These are phyloP conservation scores for Paralagenidium karlingii DNA, from an alignment of 352 stramenopile species.

Conservation along the genomic window DNA sequence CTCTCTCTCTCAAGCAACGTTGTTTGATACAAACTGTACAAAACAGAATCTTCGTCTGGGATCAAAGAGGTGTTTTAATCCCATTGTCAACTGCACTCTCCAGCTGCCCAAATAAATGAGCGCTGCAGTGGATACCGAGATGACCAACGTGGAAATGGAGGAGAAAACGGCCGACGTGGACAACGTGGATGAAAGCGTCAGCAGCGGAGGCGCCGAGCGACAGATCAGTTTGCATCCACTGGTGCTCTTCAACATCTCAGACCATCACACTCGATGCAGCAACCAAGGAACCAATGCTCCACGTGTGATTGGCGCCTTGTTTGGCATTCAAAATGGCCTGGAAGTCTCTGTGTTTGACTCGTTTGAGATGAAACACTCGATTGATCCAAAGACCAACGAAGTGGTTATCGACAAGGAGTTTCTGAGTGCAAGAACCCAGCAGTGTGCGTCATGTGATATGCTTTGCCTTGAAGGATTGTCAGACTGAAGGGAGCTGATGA, in stretches of 20 bases:
- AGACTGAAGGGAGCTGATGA: conserved; percentile 1
- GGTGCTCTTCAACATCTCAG: conserved; percentile 89
- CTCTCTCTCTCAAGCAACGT: too few species aligned
- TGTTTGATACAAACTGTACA: too few species aligned
- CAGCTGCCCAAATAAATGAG: too few species aligned
- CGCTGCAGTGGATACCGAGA: too few species aligned
- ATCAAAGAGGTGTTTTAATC: too few species aligned
- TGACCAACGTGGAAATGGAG: too few species aligned
- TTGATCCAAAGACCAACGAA: conserved; percentile 24
- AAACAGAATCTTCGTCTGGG: too few species aligned
- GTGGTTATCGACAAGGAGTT: conserved; percentile 80
- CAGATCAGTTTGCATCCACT: conserved; percentile 78
- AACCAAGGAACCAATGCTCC: conserved; percentile 41
- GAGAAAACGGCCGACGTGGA: too few species aligned
- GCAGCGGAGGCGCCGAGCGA: conserved; percentile 34
- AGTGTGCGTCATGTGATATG: conserved; percentile 32
- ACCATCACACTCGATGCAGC: conserved; percentile 87
- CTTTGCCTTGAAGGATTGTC: conserved; percentile 2
- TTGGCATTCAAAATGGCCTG: conserved; percentile 81
- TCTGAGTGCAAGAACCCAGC: conserved; percentile 56
- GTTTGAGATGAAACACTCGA: conserved; percentile 72
- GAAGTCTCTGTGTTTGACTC: conserved; percentile 77
- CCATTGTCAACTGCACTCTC: too few species aligned
- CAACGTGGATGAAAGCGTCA: too few species aligned
- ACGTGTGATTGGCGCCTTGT: conserved; percentile 81